Conservation (phyloP, 225 moss, liverwort and hornwort species). For the Antitrichia curtipendula region DNA sequence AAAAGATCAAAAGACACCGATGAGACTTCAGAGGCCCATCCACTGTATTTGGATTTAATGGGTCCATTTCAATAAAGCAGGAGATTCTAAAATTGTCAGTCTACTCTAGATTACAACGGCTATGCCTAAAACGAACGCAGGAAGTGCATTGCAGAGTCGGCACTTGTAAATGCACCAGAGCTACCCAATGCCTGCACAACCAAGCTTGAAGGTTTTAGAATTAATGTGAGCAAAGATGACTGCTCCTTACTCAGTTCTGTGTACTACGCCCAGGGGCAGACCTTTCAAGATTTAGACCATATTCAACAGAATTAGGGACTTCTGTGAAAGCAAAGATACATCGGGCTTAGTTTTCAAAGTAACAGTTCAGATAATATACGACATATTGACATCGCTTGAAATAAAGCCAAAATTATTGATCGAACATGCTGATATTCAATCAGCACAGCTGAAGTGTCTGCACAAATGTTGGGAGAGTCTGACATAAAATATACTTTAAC, state of each 20-base stretch:
- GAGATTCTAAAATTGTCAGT: slow-evolving; percentile 1
- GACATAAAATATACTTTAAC: not conserved
- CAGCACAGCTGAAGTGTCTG: not conserved
- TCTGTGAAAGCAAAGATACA: not conserved
- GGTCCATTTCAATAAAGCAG: slow-evolving; percentile 12
- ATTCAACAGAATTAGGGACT: not conserved
- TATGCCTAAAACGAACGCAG: slow-evolving; percentile 21
- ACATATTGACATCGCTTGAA: not conserved
- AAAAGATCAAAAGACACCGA: slow-evolving; percentile 19
- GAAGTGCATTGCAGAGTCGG: slow-evolving; percentile 10
- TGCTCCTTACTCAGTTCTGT: not conserved
- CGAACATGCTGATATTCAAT: not conserved
- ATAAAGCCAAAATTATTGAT: slow-evolving; percentile 1
- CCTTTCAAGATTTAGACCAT: not conserved
- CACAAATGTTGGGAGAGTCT: not conserved
- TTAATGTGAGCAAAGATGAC: not conserved
- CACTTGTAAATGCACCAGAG: slow-evolving; percentile 22
- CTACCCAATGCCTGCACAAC: slow-evolving; percentile 35
- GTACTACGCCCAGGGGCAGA: not conserved
- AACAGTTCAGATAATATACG: not conserved
- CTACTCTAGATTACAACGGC: slow-evolving; percentile 18
- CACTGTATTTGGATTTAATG: slow-evolving; percentile 2
- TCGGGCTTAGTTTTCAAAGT: not conserved
- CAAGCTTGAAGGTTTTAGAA: slow-evolving; percentile 12
- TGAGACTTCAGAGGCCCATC: slow-evolving; percentile 23